A percentile compares a stretch with the other conserved stretches of the same genome.
phyloP scores from a whole-genome alignment of 768 basidiomycete species.

The Leccinum imitatum region DNA sequence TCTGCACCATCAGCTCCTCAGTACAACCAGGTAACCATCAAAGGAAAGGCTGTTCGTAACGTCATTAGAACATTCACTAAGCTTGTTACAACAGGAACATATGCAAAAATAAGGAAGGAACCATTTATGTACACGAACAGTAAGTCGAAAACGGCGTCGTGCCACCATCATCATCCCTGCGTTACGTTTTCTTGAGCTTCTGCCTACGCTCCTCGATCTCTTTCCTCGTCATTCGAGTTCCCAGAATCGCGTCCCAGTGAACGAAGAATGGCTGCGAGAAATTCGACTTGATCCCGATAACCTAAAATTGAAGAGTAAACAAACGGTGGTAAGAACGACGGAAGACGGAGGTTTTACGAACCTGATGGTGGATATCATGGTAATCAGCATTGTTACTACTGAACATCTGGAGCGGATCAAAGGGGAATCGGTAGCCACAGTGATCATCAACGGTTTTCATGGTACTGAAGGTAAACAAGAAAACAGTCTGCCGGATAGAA shows the following conservation, averaged over 20 bases:
- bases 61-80: slow-evolving; percentile 17
- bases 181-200: slow-evolving; percentile 31
- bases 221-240: slow-evolving; percentile 77
- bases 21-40: neutral
- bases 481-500: slow-evolving; percentile 75
- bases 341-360: slow-evolving; percentile 28
- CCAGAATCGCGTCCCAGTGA: slow-evolving; percentile 87
- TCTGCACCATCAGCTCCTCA: neutral
- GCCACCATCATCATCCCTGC: too few relatives aligned
- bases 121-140: neutral
- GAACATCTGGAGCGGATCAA: slow-evolving; percentile 86
- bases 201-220: slow-evolving; percentile 56
- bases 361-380: slow-evolving; percentile 98
- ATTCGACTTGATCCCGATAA: slow-evolving; percentile 89
- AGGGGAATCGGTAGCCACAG: slow-evolving; percentile 87
- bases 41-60: neutral
- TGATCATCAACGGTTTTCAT: slow-evolving; percentile 96
- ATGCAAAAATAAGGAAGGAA: slow-evolving; percentile 5
- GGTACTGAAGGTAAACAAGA: slow-evolving; percentile 82
- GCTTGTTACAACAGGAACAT: slow-evolving; percentile 23
- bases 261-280: slow-evolving; percentile 96
- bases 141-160: neutral
- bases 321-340: neutral
- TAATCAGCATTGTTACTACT: slow-evolving; percentile 92
- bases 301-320: slow-evolving; percentile 8